Conservation (phyloP, 176 grass and related monocot genomes). For the Tillandsia fasciculata region DNA sequence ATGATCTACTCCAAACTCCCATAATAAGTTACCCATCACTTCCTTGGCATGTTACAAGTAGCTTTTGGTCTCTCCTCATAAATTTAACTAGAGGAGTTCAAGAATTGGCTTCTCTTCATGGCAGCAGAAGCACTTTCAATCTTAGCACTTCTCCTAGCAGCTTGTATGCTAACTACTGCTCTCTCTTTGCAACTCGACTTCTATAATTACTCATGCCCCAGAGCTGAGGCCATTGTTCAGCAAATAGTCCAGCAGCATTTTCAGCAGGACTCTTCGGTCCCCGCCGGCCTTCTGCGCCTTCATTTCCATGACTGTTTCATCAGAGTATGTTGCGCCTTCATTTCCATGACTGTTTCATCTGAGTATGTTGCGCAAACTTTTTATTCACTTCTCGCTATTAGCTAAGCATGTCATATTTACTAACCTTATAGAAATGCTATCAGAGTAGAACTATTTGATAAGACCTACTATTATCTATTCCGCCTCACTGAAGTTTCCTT, state of each 20-base stretch:
- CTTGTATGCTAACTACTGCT: background rate
- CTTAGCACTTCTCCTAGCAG: constrained; percentile 3
- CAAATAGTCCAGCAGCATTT: constrained; percentile 1
- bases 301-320: constrained; percentile 23
- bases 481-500: too few species aligned
- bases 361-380: background rate
- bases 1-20: background rate
- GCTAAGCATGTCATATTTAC: background rate
- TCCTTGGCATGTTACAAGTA: background rate
- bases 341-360: constrained; percentile 23
- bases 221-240: constrained; percentile 18
- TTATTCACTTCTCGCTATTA: background rate
- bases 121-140: background rate
- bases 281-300: constrained; percentile 18
- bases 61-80: background rate
- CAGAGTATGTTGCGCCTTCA: background rate
- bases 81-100: background rate
- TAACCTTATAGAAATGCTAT: background rate
- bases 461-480: too few species aligned
- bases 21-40: background rate
- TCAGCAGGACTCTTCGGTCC: background rate
- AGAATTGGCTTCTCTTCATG: background rate
- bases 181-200: constrained; percentile 13
- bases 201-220: constrained; percentile 14
- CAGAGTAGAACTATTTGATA: too few species aligned